Evolutionary conservation across 345 rosid genomes (phyloP), one percentile per base, ranked within the genome.

Genomic region (Pistacia atlantica): DNA sequence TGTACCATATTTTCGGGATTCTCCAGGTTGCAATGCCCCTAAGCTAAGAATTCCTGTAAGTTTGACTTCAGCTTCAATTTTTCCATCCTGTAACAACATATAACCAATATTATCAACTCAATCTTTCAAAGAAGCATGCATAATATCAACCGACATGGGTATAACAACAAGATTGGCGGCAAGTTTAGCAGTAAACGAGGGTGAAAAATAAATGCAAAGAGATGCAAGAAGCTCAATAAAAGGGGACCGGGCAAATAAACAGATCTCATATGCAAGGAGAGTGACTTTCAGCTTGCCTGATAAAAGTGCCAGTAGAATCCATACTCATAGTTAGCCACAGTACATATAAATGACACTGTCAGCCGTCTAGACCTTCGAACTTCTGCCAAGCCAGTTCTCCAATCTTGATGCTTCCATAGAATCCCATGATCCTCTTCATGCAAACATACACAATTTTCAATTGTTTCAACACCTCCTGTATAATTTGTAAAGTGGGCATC

Each of bases 331-430:
- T 94, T 94, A 60, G 98, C 98, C 72, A 94, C 92, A 4, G 97
- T 94, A 54, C 96, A 92, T 48, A 92, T 78, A 76, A 91, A 94
- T 48, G 97, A 94, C 70, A 91, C 97, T 8, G 94, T 86, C 58
- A 94, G 85, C 80, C 93, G 83, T 86, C 97, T 89, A 56, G 97
- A 94, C 86, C 97, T 86, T 76, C 97, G 89, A 72, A 90, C 97
- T 92, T 94, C 97, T 11, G 96, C 98, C 77, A 94, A 84, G 52
- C 97, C 98, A 58, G 97, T 92, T 87, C 98, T 91, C 97, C 97
- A 94, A 80, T 94, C 98, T 81, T 94, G 97, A 89, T 94, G 98
- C 86, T 94, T 94, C 98, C 98, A 92, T 65, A 94, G 78, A 71
- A 92, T 86, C 45, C 97, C 97, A 62, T 91, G 94, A 87, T 94